Base-by-base conservation (phyloP, 2,329 filamentous ascomycete species). In the Colletotrichum limetticola region DNA sequence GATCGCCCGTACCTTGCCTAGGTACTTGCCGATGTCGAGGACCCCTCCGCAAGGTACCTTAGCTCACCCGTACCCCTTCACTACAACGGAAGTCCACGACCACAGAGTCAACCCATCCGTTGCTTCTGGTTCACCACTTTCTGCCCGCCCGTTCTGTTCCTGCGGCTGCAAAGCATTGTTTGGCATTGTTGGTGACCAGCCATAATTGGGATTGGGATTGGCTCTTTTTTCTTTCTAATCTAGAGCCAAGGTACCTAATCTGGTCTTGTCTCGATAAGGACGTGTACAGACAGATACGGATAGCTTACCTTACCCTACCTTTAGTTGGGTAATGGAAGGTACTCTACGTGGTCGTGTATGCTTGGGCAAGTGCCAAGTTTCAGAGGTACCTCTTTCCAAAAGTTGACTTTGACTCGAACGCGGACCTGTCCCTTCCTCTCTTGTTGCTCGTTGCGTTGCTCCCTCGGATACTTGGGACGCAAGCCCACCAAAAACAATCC, bases 81-180 rank as follows among this genome's bases (percentile, higher is more conserved):
- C 12, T 46, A 60, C 30, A 30, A n/a, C 19, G 8, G n/a, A n/a
- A 67, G 30, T 11, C 16, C 53, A 70, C 28, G 30, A 53, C 12
- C 22, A 63, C 56, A 22, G 59, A 57, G 14, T 42, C n/a, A 46
- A 11, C n/a, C 32, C 61, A 26, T n/a, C 32, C 32, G 57, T 14
- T 11, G 30, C 30, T 19, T 7, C 37, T 28, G 46, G 32, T 49
- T 63, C 70, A 60, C 56, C 37, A 68, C 52, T 52, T 57, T 61
- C 28, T 72, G 66, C 63, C 63, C 68, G 63, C 56, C 32, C 52
- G 16, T 42, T 42, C 37, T 63, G 53, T 56, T 72, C 66, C 55
- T 65, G 60, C 70, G 35, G 71, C 67, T 59, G 60, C 67, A 66
- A 53, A 49, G 61, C 61, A 60, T 70, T 69, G 70, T 61, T 56